Conservation (phyloP, 2,329 filamentous ascomycete species). For the Pezicula carpinea region DNA sequence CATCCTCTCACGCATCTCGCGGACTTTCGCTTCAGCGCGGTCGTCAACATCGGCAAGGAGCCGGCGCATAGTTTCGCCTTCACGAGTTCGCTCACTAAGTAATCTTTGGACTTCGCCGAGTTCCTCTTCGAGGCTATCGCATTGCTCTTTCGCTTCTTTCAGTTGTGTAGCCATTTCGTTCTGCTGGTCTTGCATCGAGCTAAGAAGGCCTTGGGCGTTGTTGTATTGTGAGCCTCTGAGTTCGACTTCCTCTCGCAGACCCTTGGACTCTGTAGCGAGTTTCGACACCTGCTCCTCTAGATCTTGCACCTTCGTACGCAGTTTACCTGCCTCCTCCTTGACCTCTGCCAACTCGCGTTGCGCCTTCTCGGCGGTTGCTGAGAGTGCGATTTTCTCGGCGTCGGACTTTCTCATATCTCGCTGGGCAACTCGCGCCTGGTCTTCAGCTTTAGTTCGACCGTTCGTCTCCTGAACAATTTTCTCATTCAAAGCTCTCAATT, state of each 20-base stretch:
- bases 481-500: constrained; percentile 74
- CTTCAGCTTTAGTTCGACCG: constrained; percentile 69
- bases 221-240: constrained; percentile 82
- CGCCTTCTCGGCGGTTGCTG: constrained; percentile 67
- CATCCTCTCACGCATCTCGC: constrained; percentile 84
- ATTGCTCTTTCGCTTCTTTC: constrained; percentile 78
- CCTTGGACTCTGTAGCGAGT: constrained; percentile 61
- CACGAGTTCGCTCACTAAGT: constrained; percentile 80
- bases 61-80: constrained; percentile 91
- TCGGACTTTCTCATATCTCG: constrained; percentile 76
- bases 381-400: constrained; percentile 72
- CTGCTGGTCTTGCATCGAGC: constrained; percentile 89
- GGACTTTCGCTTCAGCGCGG: constrained; percentile 72
- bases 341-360: constrained; percentile 64
- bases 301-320: constrained; percentile 57
- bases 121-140: constrained; percentile 88
- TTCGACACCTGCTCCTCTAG: constrained; percentile 71
- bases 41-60: constrained; percentile 83
- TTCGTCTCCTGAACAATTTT: constrained; percentile 72
- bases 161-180: constrained; percentile 86
- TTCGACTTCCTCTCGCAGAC: constrained; percentile 72
- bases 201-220: constrained; percentile 79
- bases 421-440: constrained; percentile 67
- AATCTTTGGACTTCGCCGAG: constrained; percentile 82
- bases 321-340: constrained; percentile 66